Conservation (phyloP, 768 basidiomycete species). For the Rhodotorula taiwanensis region DNA sequence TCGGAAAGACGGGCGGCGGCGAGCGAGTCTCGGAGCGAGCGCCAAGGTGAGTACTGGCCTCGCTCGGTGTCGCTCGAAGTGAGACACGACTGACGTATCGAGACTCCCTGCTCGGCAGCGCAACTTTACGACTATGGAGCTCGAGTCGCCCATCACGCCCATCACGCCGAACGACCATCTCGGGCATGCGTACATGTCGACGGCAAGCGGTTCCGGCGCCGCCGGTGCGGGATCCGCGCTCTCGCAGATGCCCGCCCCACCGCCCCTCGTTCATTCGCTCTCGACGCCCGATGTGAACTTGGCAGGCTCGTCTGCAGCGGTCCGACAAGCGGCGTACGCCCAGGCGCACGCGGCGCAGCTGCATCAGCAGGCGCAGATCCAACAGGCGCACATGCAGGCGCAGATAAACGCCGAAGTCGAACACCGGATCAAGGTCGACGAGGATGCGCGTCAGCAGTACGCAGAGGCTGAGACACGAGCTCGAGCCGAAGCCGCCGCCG, state of each 20-base stretch:
- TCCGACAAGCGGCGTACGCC: conserved; percentile 17
- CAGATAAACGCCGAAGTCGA: conserved; percentile 7
- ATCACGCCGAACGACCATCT: neutral
- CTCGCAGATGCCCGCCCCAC: conserved; percentile 9
- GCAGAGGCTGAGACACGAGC: conserved; percentile 5
- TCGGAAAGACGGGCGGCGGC: conserved; percentile 13
- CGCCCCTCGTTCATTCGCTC: conserved; percentile 22
- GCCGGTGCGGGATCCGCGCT: neutral
- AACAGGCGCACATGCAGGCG: conserved; percentile 4
- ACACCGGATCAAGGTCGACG: conserved; percentile 3
- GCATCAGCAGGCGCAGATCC: conserved; percentile 7
- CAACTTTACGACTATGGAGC: conserved; percentile 25
- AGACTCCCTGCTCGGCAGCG: neutral
- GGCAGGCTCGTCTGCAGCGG: conserved; percentile 5
- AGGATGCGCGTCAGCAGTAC: conserved; percentile 9
- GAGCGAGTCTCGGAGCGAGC: neutral
- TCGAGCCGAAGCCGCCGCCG: conserved; percentile 4
- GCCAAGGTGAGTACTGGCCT: conserved; percentile 4
- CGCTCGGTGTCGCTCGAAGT: neutral
- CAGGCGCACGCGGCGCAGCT: conserved; percentile 14
- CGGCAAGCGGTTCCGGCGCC: too few species aligned
- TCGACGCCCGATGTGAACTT: conserved; percentile 23
- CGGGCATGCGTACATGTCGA: too few species aligned
- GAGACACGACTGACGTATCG: neutral
- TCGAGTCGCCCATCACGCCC: conserved; percentile 23